These are phyloP conservation scores for Boletus mariae DNA, from an alignment of 1,284 basidiomycete genomes.

Conservation along the genomic window DNA sequence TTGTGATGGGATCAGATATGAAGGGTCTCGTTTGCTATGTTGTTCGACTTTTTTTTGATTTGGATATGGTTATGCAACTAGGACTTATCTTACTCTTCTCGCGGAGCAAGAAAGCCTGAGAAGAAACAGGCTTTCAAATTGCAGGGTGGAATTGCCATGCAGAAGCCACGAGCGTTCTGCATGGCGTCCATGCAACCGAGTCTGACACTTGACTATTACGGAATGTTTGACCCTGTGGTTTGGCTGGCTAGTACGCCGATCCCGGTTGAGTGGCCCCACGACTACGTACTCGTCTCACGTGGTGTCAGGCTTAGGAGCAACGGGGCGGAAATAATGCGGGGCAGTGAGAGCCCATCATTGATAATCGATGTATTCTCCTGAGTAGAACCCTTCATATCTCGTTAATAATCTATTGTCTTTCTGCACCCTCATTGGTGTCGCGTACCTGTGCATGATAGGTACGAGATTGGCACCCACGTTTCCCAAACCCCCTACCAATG, in stretches of 20 bases:
- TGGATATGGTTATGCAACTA: constrained; percentile 19
- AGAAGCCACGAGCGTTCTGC: not conserved
- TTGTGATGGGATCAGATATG: constrained; percentile 15
- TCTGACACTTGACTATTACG: not conserved
- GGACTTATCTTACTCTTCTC: constrained; percentile 1
- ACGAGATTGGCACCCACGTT: constrained; percentile 22
- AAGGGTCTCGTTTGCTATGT: constrained; percentile 8
- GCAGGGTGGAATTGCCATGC: not conserved
- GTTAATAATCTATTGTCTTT: not conserved
- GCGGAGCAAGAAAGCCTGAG: not conserved
- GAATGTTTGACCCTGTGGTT: not conserved
- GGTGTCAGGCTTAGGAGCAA: not conserved
- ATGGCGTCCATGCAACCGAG: not conserved
- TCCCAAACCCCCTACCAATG: not conserved
- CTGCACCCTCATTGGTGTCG: not conserved
- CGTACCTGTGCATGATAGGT: constrained; percentile 5
- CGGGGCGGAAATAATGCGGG: not conserved
- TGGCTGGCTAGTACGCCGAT: not conserved
- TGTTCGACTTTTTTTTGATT: constrained; percentile 4
- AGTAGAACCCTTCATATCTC: not conserved
- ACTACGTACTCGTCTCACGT: not conserved
- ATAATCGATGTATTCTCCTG: not conserved
- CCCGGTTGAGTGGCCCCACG: not conserved
- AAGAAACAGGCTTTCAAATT: too few species aligned
- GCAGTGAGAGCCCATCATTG: not conserved